Conservation (phyloP, 169 alveolate genomes). For the Cryptosporidium sp. region DNA sequence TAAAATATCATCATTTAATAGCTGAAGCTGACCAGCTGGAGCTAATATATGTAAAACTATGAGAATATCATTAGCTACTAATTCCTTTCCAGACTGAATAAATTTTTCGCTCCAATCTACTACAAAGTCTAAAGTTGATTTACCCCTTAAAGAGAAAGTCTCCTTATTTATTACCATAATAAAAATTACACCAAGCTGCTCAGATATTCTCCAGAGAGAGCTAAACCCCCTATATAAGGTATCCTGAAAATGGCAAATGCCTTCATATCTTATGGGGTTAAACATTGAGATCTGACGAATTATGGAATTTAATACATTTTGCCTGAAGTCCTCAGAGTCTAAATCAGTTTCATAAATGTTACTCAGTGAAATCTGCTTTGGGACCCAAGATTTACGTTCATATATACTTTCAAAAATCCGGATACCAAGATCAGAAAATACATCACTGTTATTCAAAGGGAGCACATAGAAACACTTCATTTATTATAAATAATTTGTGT, state of each 20-base stretch:
- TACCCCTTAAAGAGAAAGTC: slow-evolving; percentile 47
- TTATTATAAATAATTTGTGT: not conserved
- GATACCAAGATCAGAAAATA: slow-evolving; percentile 38
- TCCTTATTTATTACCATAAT: slow-evolving; percentile 14
- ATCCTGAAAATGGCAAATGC: slow-evolving; percentile 16
- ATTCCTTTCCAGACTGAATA: not conserved
- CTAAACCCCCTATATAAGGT: not conserved
- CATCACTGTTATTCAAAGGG: slow-evolving; percentile 6
- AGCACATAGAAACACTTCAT: slow-evolving; percentile 60
- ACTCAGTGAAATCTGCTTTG: slow-evolving; percentile 11
- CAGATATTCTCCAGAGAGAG: slow-evolving; percentile 56
- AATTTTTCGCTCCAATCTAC: slow-evolving; percentile 68
- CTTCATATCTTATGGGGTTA: slow-evolving; percentile 65
- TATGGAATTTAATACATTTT: slow-evolving; percentile 32
- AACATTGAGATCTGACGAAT: slow-evolving; percentile 36
- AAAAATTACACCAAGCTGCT: slow-evolving; percentile 12
- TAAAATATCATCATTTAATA: slow-evolving; percentile 42
- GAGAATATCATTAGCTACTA: slow-evolving; percentile 28
- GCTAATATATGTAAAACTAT: slow-evolving; percentile 55
- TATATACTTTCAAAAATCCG: slow-evolving; percentile 14
- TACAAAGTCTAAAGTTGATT: slow-evolving; percentile 24
- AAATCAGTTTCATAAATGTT: slow-evolving; percentile 15
- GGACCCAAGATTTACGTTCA: not conserved
- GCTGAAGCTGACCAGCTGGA: slow-evolving; percentile 66
- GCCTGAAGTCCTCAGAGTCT: slow-evolving; percentile 58